Conservation (phyloP, 257 asterid genomes). For the Jasminum sambac region DNA sequence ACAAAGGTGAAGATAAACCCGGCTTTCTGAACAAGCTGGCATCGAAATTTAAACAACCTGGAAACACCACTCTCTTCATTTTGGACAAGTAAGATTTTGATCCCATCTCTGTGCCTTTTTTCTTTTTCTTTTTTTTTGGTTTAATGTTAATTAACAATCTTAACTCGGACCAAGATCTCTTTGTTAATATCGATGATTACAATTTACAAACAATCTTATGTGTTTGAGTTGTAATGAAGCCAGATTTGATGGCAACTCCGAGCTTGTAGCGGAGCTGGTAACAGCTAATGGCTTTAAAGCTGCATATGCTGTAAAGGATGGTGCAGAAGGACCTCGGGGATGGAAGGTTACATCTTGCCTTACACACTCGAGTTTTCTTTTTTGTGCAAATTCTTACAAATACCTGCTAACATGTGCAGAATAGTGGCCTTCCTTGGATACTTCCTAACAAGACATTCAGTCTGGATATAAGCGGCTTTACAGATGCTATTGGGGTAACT, state of each 20-base stretch:
- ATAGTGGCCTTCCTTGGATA: constrained; percentile 90
- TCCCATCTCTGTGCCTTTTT: constrained; percentile 1
- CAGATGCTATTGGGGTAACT: constrained; percentile 42
- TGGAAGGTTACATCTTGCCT: constrained; percentile 42
- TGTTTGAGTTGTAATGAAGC: constrained; percentile 78
- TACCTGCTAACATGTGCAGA: constrained; percentile 53
- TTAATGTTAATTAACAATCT: background rate
- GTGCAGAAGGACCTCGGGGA: constrained; percentile 77
- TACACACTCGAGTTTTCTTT: background rate
- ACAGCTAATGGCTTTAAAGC: constrained; percentile 92
- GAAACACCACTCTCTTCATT: constrained; percentile 77
- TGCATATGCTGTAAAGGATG: constrained; percentile 92
- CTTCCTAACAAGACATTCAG: constrained; percentile 57
- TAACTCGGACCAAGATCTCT: background rate
- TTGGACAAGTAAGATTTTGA: constrained; percentile 84
- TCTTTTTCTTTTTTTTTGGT: no score
- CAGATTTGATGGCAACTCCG: constrained; percentile 99
- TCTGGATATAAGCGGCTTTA: constrained; percentile 41
- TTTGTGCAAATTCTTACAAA: constrained; percentile 23
- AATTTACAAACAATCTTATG: constrained; percentile 19
- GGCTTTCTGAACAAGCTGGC: constrained; percentile 79
- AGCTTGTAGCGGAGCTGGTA: constrained; percentile 90
- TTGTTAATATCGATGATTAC: background rate
- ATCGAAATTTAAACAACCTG: constrained; percentile 80
- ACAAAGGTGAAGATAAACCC: constrained; percentile 70